phyloP scores from a whole-genome alignment of 1,284 basidiomycete genomes.

The Sporisorium reilianum region DNA sequence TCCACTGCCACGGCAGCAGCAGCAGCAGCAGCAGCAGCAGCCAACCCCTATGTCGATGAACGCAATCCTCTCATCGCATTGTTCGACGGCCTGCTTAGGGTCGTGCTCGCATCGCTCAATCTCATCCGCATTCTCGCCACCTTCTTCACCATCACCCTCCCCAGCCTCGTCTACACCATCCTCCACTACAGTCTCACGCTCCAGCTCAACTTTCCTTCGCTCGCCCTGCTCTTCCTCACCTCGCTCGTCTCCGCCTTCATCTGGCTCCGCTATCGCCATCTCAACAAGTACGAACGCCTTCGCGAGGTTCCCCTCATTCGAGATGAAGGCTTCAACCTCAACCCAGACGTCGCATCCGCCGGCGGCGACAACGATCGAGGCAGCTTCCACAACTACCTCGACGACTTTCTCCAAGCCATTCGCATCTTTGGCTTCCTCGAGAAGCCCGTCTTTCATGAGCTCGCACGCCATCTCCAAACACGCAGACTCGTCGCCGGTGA shows the following conservation, averaged over 20 bases:
- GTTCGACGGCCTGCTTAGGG: slow-evolving; percentile 53
- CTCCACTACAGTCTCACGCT: slow-evolving; percentile 67
- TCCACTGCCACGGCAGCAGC: slow-evolving; percentile 11
- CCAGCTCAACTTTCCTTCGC: slow-evolving; percentile 65
- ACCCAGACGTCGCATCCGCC: slow-evolving; percentile 60
- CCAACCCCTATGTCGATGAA: slow-evolving; percentile 28
- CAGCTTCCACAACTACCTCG: slow-evolving; percentile 67
- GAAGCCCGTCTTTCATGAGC: slow-evolving; percentile 69
- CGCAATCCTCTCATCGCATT: slow-evolving; percentile 51
- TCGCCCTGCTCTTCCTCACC: slow-evolving; percentile 57
- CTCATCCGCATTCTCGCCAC: slow-evolving; percentile 55
- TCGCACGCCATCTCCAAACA: slow-evolving; percentile 67
- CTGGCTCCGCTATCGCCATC: slow-evolving; percentile 70
- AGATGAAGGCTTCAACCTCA: slow-evolving; percentile 64
- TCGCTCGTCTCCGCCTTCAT: slow-evolving; percentile 53
- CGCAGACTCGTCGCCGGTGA: slow-evolving; percentile 66
- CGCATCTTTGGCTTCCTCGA: slow-evolving; percentile 69
- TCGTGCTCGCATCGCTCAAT: slow-evolving; percentile 60
- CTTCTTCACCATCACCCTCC: slow-evolving; percentile 64
- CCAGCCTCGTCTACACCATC: slow-evolving; percentile 59
- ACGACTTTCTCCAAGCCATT: slow-evolving; percentile 69
- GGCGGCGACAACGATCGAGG: slow-evolving; percentile 57
- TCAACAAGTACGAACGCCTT: slow-evolving; percentile 66
- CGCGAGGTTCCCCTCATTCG: slow-evolving; percentile 65
- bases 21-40: slow-evolving; percentile 12